Evolutionary conservation across 352 stramenopile species (phyloP), one percentile per base, ranked within the genome.

Genomic region (Pythium plurisporium): DNA sequence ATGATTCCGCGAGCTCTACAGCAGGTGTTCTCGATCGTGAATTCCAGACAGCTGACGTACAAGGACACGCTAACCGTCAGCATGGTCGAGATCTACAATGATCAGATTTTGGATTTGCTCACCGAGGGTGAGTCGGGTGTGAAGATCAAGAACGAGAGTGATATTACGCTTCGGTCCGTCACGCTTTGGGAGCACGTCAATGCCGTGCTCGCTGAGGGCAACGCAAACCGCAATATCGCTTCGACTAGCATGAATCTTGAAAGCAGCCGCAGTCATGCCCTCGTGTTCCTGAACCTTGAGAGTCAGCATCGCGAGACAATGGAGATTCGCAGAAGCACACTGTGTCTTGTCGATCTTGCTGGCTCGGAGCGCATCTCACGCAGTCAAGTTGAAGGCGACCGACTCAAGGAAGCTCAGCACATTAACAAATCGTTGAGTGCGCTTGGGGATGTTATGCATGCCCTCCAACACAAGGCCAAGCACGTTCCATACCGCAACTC

Each of bases 401-500:
- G 82, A 0, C 69, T 99, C 36, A 97, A 97, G 57, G 97, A 99
- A 62, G 97, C 96, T 12, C 94, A 98, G 62, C 90, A 98, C 65
- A 99, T 99, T 67, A 99, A 99, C 87, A 99, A 99, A 76, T 98
- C 88, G 45, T 79, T 99, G 23, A 92, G 87, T 17, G 96, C 96
- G 34, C 80, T 99, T 20, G 96, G 96, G 36, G 97, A 99, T 73
- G 97, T 99, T 15, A 98, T 99, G 56, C 81, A 96, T 37, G 88
- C 86, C 34, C 73, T 96, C 26, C 83, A 95, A 59, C 86, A 95
- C 62, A 96, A 96, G 68, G 76, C 86, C 19, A 96, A 95, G 53
- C 95, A 98, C 74, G 85, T 97, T 8, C 94, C 93, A 26, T 98
- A 96, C 59, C 86, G 95, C 22, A 98, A 98, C 69, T 97, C 88